phyloP scores from a whole-genome alignment of 176 grass and related monocot species.

The Hsuehochloa calcarea region DNA sequence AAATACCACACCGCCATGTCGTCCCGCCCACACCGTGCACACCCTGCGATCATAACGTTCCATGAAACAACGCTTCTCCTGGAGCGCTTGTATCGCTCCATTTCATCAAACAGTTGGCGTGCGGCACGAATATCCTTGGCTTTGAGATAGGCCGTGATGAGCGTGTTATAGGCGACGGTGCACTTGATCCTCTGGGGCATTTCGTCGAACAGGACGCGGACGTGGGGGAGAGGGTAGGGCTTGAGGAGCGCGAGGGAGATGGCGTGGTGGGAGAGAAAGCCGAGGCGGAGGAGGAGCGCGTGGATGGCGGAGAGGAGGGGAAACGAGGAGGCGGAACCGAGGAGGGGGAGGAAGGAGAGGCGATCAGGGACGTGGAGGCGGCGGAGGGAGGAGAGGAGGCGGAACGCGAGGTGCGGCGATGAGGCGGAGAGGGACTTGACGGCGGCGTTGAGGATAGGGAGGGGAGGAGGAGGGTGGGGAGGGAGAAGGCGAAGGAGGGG shows the following conservation, averaged over 20 bases:
- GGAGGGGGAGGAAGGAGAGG: slow-evolving; percentile 38
- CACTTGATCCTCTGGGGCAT: slow-evolving; percentile 30
- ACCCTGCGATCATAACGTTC: slow-evolving; percentile 53
- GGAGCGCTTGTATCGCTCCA: slow-evolving; percentile 34
- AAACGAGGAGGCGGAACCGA: slow-evolving; percentile 31
- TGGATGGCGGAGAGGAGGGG: slow-evolving; percentile 40
- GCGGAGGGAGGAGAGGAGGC: slow-evolving; percentile 33
- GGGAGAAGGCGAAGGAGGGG: slow-evolving; percentile 26
- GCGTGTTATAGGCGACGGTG: slow-evolving; percentile 44
- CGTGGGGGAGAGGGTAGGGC: slow-evolving; percentile 2
- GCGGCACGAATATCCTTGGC: slow-evolving; percentile 11
- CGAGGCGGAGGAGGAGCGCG: slow-evolving; percentile 40
- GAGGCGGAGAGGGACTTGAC: slow-evolving; percentile 39
- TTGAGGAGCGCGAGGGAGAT: slow-evolving; percentile 45
- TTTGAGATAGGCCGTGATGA: slow-evolving; percentile 29
- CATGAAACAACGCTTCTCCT: slow-evolving; percentile 56
- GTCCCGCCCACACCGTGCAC: slow-evolving; percentile 20
- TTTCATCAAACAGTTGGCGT: slow-evolving; percentile 47
- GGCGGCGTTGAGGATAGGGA: slow-evolving; percentile 50
- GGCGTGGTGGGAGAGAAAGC: slow-evolving; percentile 44
- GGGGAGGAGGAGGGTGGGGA: slow-evolving; percentile 22
- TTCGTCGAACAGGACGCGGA: slow-evolving; percentile 24
- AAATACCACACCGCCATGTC: slow-evolving; percentile 38
- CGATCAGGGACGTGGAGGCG: slow-evolving; percentile 24
- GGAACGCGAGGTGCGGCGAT: slow-evolving; percentile 24